Base-by-base conservation (phyloP, 106 monocot genomes). In the Posidonia australis region DNA sequence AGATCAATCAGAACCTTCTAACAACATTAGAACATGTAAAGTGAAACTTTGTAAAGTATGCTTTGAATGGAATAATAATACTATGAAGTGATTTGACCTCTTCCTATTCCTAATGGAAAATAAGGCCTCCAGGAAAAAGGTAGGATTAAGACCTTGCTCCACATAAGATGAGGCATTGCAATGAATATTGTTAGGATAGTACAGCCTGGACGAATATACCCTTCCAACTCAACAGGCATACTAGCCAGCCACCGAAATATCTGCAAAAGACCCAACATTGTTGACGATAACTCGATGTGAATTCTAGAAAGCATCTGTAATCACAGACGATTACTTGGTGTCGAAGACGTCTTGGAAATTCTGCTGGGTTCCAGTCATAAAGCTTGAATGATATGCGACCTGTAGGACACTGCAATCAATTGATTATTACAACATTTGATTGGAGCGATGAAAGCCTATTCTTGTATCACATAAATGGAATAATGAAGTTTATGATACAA, bases 301-400 rank as follows among this genome's bases (percentile, higher is more conserved):
- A 69, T 62, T 30, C 44, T 65, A 67, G 67, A 74, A 16, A 64
- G 42, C 36, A 77, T 17, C 13, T 71, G 6, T 67, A 51, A 67
- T 53, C 24, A 20, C 18, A 58, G 60, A 68, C 13, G 66, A 32
- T 36, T 90, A 94, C 94, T 82, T 94, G 94, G 58, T 78, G 94
- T 0, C 94, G 84, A 16, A 94, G 77, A 9, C 77, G 69, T 66
- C 90, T 84, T 44, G 94, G 94, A 76, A 94, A 94, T 56, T 94
- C 94, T 69, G 89, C 94, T 71, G 94, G 94, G 56, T 94, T 94
- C 94, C 94, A 94, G 68, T 94, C 94, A 77, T 94, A 94, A 30
- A 94, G 84, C 77, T 94, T 94, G 67, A 94, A 94, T 70, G 94
- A 94, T 56, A 94, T 77, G 20, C 94, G 89, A 62, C 90, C 94